Base-by-base conservation (phyloP, 2,329 filamentous ascomycete genomes). In the Pseudopyricularia javanii region DNA sequence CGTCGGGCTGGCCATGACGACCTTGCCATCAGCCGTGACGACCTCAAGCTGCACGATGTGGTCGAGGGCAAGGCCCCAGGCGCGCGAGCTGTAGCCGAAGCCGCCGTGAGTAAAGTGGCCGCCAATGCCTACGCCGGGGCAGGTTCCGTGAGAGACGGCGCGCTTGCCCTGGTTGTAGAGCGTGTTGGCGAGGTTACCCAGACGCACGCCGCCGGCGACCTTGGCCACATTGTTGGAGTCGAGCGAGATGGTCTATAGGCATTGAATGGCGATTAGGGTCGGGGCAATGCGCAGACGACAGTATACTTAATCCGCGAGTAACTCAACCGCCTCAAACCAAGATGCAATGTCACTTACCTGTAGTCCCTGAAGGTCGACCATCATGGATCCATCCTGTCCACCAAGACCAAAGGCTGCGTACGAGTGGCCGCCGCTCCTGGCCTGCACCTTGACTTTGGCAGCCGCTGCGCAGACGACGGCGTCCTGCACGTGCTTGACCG, bases 121-220 rank as follows among this genome's bases (percentile, higher is more conserved):
- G 3, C 63, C 66, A 12, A 70, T 59, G 3, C 70, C 70, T 34
- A 72, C 70, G 3, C 69, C 72, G 3, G 75, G 74, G 56, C 75
- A 78, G 1, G 74, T 75, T n/a, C 75, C 75, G 49, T 78, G 74
- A 26, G 71, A 65, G 4, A 79, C 63, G 2, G 70, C 74, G 14
- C 61, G 70, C 57, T 55, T 59, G 0, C 66, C 67, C 50, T 72
- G 65, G 15, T 61, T 59, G 49, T 65, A 68, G 4, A 75, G 59
- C 55, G 71, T 65, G 4, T 55, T 60, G 0, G 70, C 71, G 7
- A 75, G 65, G 50, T 74, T 70, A 0, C 76, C 77, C 2, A 80
- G 63, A 9, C 75, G 65, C 1, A 75, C 70, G 17, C 77, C 77
- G 12, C 70, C 70, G 52, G 76, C 70, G 14, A 75, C 67, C 22